Evolutionary conservation across 306 rosid genomes (phyloP).

Genomic region (Arachis hypogaea): DNA sequence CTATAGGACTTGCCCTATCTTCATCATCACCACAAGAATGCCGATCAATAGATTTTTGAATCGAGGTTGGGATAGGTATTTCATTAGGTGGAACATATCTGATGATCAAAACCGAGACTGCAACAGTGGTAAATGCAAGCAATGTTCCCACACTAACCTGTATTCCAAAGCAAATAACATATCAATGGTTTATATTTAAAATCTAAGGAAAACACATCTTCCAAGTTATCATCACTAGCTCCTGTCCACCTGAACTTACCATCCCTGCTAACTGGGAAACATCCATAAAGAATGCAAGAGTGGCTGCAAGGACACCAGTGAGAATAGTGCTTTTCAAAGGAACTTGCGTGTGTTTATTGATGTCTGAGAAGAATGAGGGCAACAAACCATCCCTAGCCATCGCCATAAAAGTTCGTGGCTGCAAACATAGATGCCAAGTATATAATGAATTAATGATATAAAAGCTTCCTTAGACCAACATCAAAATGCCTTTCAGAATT

Average conservation of each 20-base stretch:
- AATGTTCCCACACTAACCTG: slow-evolving; percentile 81
- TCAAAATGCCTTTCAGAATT: slow-evolving; percentile 10
- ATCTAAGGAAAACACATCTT: slow-evolving; percentile 28
- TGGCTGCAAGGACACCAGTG: slow-evolving; percentile 57
- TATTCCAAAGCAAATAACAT: slow-evolving; percentile 30
- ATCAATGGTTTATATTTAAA: slow-evolving; percentile 10
- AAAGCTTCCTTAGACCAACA: not conserved
- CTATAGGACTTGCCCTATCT: slow-evolving; percentile 34
- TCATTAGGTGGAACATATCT: slow-evolving; percentile 78
- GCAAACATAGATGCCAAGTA: slow-evolving; percentile 30
- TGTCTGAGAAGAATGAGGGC: slow-evolving; percentile 61
- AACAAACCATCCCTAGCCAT: slow-evolving; percentile 69
- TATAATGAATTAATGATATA: not conserved
- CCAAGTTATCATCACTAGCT: slow-evolving; percentile 14
- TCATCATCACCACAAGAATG: slow-evolving; percentile 41
- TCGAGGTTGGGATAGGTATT: slow-evolving; percentile 57
- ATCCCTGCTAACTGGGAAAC: slow-evolving; percentile 78
- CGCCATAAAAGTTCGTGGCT: slow-evolving; percentile 74
- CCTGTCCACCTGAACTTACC: slow-evolving; percentile 54
- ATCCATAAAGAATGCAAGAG: slow-evolving; percentile 80
- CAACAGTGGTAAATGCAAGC: slow-evolving; percentile 70
- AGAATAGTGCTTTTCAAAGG: slow-evolving; percentile 60
- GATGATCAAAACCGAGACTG: slow-evolving; percentile 74
- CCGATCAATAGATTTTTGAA: slow-evolving; percentile 48
- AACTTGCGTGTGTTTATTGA: slow-evolving; percentile 43